phyloP scores from a whole-genome alignment of 371 early-diverging fungal genomes.

The Rhizopus sp. region DNA sequence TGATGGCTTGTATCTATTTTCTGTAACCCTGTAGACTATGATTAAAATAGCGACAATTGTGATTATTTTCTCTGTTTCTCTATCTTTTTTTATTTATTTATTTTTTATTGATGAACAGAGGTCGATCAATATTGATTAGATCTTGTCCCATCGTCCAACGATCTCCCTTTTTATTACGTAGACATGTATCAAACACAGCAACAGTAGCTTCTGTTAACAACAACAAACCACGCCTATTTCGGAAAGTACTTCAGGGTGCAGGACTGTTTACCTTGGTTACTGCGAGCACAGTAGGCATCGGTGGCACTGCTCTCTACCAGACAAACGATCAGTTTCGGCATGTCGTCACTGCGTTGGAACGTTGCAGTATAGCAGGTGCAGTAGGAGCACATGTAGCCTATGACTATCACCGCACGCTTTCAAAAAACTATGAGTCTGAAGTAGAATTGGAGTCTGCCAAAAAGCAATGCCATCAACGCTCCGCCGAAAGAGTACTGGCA shows the following conservation, averaged over 20 bases:
- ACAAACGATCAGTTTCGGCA: constrained; percentile 50
- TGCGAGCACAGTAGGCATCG: constrained; percentile 25
- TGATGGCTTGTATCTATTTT: too few relatives aligned
- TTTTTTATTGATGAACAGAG: background rate
- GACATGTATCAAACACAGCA: background rate
- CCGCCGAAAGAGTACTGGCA: constrained; percentile 62
- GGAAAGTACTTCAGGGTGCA: constrained; percentile 17
- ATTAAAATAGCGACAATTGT: background rate
- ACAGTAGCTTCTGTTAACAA: too few relatives aligned
- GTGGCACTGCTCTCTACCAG: constrained; percentile 45
- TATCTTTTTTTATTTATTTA: background rate
- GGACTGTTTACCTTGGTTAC: constrained; percentile 19
- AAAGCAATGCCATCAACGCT: constrained; percentile 42
- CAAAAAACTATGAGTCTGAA: constrained; percentile 35
- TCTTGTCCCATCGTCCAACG: background rate
- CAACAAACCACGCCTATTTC: constrained; percentile 8
- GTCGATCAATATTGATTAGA: background rate
- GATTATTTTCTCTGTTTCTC: constrained; percentile 1
- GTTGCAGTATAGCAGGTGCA: constrained; percentile 43
- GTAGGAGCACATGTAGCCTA: constrained; percentile 49
- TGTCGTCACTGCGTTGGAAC: constrained; percentile 37
- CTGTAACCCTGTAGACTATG: too few relatives aligned
- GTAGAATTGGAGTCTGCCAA: constrained; percentile 43
- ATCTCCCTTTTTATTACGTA: background rate
- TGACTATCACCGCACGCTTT: constrained; percentile 63